A percentile compares a stretch with the other conserved stretches of the same genome.
Evolutionary conservation across 148 eudicot genomes (phyloP).

Genomic region (Hydrangea macrophylla): DNA sequence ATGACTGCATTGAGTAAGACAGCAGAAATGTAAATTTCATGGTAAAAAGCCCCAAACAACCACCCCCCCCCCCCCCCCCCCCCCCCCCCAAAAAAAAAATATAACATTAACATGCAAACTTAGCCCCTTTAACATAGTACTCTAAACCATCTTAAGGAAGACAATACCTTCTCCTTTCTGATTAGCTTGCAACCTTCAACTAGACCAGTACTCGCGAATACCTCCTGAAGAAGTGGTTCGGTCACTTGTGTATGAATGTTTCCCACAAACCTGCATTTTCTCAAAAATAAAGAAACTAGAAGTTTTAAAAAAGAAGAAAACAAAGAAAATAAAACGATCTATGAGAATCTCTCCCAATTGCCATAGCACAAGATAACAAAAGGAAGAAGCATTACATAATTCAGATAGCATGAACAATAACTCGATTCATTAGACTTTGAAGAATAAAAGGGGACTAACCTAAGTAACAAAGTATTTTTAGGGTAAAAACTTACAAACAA

Average conservation of each 20-base stretch:
- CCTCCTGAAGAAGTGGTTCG: slow-evolving; percentile 93
- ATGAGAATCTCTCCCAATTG: slow-evolving; percentile 28
- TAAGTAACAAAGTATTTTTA: not conserved
- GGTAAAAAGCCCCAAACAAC: too few species aligned
- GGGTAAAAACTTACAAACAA: slow-evolving; percentile 5
- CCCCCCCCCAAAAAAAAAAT: too few species aligned
- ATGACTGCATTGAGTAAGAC: slow-evolving; percentile 69
- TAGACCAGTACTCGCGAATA: slow-evolving; percentile 83
- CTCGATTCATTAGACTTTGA: too few species aligned
- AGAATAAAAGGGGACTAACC: too few species aligned
- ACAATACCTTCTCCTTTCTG: slow-evolving; percentile 83
- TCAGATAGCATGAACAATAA: not conserved
- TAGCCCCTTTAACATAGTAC: not conserved
- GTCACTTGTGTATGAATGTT: slow-evolving; percentile 97
- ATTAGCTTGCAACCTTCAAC: slow-evolving; percentile 95
- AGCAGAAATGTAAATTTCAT: slow-evolving; percentile 13
- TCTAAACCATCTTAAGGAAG: slow-evolving; percentile 1
- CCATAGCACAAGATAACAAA: not conserved
- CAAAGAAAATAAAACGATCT: slow-evolving; percentile 20
- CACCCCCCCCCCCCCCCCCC: too few species aligned
- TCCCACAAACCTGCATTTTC: slow-evolving; percentile 93
- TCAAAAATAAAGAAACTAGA: slow-evolving; percentile 58
- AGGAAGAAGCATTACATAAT: slow-evolving; percentile 4
- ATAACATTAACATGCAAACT: not conserved
- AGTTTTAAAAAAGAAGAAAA: slow-evolving; percentile 37